Base-by-base conservation (phyloP, 768 basidiomycete species). In the Psilocybe cubensis region DNA sequence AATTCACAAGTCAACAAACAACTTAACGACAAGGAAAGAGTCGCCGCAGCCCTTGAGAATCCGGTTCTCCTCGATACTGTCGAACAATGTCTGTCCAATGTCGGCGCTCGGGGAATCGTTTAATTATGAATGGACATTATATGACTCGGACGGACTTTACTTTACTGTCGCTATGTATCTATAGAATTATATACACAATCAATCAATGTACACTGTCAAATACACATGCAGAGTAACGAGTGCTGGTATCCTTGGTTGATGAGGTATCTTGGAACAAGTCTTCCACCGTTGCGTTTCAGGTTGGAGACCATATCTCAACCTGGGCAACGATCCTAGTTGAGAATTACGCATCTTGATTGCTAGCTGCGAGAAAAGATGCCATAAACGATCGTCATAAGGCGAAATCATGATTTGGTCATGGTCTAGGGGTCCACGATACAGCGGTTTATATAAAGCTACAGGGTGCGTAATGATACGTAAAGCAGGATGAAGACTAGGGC, bases 21-120 rank as follows among this genome's bases (percentile, higher is more conserved):
- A 67, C 80, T 99, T 29, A 99, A 99, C 66, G 97, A 99, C 76
- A 99, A 99, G 73, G 97, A 99, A 74, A 83, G 97, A 38, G 97
- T 98, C 1, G 95, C 95, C 23, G 97, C 97, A 10, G 97, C 97
- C 1, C 79, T 98, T 46, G 97, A 99, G 73, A 98, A 98, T 73
- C 82, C 86, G 2, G 83, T 89, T 25, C 81, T 99, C 4, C 70
- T 98, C 1, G 89, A 90, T 53, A 92, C 93, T 0, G 85, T 99
- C 9, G 96, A 98, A 70, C 87, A 88, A 57, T 76, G 79, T 44
- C 72, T 82, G 7, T 67, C 69, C 11, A 73, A 73, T 52, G 73
- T 70, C 4, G 73, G 69, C 33, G 70, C 71, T 31, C 44, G 60
- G 40, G 56, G 53, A 41, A 12, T 52, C 41, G 41, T 57, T 48